Evolutionary conservation across 192 early-diverging fungal genomes (phyloP).

Genomic region (Coemansia sp.): DNA sequence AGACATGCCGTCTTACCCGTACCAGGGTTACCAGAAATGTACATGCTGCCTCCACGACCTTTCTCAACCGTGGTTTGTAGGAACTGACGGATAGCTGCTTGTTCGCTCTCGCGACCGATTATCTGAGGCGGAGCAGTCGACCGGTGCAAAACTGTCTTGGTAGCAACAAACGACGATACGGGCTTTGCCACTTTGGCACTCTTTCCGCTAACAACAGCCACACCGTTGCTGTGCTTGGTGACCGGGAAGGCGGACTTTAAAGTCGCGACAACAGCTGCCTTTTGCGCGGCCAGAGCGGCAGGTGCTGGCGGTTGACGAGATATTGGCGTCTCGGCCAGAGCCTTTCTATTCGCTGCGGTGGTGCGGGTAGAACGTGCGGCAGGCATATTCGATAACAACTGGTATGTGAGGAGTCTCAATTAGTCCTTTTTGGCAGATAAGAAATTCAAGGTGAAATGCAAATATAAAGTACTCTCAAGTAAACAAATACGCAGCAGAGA

Average conservation of each 20-base stretch:
- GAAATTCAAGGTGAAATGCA: background rate
- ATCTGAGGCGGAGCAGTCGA: slow-evolving; percentile 55
- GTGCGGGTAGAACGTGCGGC: slow-evolving; percentile 33
- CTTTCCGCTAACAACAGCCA: background rate
- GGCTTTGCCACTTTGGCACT: slow-evolving; percentile 15
- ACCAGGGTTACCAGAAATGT: slow-evolving; percentile 89
- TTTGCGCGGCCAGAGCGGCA: slow-evolving; percentile 9
- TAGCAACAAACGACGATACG: slow-evolving; percentile 32
- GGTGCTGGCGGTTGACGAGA: slow-evolving; percentile 27
- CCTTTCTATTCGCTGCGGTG: slow-evolving; percentile 23
- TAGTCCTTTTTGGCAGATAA: slow-evolving; percentile 11
- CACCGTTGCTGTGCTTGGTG: slow-evolving; percentile 29
- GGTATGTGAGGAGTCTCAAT: slow-evolving; percentile 5
- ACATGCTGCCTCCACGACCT: slow-evolving; percentile 64
- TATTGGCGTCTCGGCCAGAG: slow-evolving; percentile 42
- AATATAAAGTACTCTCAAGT: background rate
- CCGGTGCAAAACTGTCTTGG: slow-evolving; percentile 40
- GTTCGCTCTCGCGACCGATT: slow-evolving; percentile 48
- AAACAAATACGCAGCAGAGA: slow-evolving; percentile 13
- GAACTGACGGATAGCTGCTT: slow-evolving; percentile 37
- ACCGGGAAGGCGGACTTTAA: slow-evolving; percentile 42
- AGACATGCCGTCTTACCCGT: slow-evolving; percentile 94
- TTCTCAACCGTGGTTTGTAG: slow-evolving; percentile 36
- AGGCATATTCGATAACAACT: slow-evolving; percentile 29
- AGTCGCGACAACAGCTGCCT: slow-evolving; percentile 10